These are phyloP conservation scores for Yamadazyma kanchanaburiensis DNA, from an alignment of 1,139 yeast species.

Conservation along the genomic window DNA sequence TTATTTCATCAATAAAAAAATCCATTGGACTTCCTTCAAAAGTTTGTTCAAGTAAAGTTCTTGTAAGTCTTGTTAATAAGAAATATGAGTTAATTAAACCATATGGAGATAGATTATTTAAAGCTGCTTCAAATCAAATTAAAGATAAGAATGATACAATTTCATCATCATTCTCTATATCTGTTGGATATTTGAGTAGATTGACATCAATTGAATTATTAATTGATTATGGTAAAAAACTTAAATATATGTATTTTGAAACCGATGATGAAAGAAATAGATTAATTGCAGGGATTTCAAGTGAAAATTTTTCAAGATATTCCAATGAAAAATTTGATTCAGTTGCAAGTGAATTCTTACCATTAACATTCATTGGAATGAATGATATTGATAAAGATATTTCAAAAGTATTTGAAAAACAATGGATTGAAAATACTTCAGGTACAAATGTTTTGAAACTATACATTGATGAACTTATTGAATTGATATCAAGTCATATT, in stretches of 20 bases:
- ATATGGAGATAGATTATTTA: slow-evolving; percentile 60
- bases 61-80: slow-evolving; percentile 61
- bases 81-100: slow-evolving; percentile 55
- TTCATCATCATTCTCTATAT: slow-evolving; percentile 70
- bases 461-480: slow-evolving; percentile 69
- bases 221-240: slow-evolving; percentile 48
- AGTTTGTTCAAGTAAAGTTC: slow-evolving; percentile 78
- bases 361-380: slow-evolving; percentile 75
- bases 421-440: slow-evolving; percentile 82
- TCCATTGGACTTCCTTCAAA: slow-evolving; percentile 91
- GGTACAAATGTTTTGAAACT: slow-evolving; percentile 66
- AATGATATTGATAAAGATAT: slow-evolving; percentile 57
- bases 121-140: slow-evolving; percentile 56
- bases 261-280: slow-evolving; percentile 49
- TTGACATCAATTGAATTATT: slow-evolving; percentile 55
- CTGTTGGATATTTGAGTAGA: slow-evolving; percentile 78
- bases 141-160: slow-evolving; percentile 72
- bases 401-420: slow-evolving; percentile 50
- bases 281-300: slow-evolving; percentile 56
- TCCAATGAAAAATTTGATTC: slow-evolving; percentile 71
- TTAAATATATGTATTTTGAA: slow-evolving; percentile 61
- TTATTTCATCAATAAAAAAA: slow-evolving; percentile 52
- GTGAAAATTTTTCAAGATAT: slow-evolving; percentile 66
- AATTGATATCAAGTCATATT: slow-evolving; percentile 47
- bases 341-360: slow-evolving; percentile 65